A percentile compares a stretch with the other conserved stretches of the same genome.
Conservation (phyloP, 2,329 filamentous ascomycete genomes). For the Pleurostoma richardsiae region DNA sequence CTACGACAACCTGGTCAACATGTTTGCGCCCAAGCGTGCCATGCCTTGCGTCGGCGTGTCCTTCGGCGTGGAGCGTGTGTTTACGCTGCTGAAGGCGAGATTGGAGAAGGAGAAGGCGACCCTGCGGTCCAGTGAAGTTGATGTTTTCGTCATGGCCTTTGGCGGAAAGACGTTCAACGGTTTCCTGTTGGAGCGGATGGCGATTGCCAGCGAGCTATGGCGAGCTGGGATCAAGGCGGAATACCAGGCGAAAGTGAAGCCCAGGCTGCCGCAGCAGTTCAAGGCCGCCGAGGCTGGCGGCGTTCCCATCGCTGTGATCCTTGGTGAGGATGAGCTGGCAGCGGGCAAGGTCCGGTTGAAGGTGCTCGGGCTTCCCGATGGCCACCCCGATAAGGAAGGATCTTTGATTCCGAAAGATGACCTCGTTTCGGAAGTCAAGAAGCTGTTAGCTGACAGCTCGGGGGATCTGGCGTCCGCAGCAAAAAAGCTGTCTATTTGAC, state of each 20-base stretch:
- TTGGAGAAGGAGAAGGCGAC: constrained; percentile 54
- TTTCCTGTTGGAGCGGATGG: constrained; percentile 74
- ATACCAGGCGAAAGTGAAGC: constrained; percentile 79
- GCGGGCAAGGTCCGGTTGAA: constrained; percentile 58
- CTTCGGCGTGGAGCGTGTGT: constrained; percentile 93
- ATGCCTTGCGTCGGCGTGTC: constrained; percentile 91
- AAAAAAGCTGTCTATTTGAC: too few relatives aligned
- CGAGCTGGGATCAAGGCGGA: constrained; percentile 81
- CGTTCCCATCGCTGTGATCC: constrained; percentile 74
- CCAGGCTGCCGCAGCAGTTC: constrained; percentile 78
- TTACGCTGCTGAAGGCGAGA: constrained; percentile 80
- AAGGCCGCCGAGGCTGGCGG: constrained; percentile 75
- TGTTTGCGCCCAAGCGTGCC: constrained; percentile 81
- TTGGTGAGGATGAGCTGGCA: constrained; percentile 46
- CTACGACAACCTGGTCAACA: constrained; percentile 89
- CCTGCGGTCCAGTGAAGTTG: constrained; percentile 64
- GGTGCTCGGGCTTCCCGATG: constrained; percentile 65
- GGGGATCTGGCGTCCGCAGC: too few relatives aligned
- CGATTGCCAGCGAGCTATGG: constrained; percentile 69
- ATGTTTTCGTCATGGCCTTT: constrained; percentile 88
- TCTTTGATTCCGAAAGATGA: constrained; percentile 14
- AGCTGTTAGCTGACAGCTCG: neutral
- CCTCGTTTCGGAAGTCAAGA: neutral
- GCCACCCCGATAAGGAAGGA: constrained; percentile 87
- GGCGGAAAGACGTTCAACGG: constrained; percentile 79